phyloP scores from a whole-genome alignment of 106 monocot genomes.

The Vanilla planifolia region DNA sequence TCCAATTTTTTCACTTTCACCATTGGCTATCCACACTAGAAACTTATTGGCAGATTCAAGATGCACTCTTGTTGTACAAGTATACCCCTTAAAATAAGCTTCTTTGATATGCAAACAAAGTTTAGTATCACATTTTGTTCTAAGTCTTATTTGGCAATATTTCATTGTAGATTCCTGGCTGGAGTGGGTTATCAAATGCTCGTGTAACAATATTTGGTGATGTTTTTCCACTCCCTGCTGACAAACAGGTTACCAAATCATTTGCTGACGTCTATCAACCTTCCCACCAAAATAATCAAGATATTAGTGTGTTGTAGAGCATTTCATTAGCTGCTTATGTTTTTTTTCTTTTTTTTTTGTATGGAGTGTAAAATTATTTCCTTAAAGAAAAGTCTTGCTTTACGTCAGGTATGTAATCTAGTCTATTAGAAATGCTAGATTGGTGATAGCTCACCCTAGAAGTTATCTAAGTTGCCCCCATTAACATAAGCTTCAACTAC shows the following conservation, averaged over 20 bases:
- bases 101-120: not conserved
- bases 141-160: not conserved
- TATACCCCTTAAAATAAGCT: conserved; percentile 9
- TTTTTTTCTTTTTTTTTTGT: not conserved
- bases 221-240: conserved; percentile 59
- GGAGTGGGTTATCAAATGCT: conserved; percentile 98
- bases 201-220: conserved; percentile 98
- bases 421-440: not conserved
- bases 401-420: not conserved
- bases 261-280: not conserved
- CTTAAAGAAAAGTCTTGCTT: not conserved
- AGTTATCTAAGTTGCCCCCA: too few relatives aligned
- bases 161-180: conserved; percentile 76
- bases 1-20: conserved; percentile 92
- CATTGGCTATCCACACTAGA: conserved; percentile 92
- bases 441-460: too few relatives aligned
- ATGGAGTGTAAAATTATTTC: too few relatives aligned
- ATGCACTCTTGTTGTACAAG: conserved; percentile 99
- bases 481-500: too few relatives aligned
- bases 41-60: conserved; percentile 86
- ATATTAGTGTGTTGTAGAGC: not conserved
- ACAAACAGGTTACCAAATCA: conserved; percentile 59
- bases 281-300: not conserved
- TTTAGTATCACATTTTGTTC: not conserved
- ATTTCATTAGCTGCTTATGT: conserved; percentile 5